A percentile compares a stretch with the other conserved stretches of the same genome.
These are phyloP conservation scores for Auricularia sp. DNA, from an alignment of 768 basidiomycete species.

Conservation along the genomic window DNA sequence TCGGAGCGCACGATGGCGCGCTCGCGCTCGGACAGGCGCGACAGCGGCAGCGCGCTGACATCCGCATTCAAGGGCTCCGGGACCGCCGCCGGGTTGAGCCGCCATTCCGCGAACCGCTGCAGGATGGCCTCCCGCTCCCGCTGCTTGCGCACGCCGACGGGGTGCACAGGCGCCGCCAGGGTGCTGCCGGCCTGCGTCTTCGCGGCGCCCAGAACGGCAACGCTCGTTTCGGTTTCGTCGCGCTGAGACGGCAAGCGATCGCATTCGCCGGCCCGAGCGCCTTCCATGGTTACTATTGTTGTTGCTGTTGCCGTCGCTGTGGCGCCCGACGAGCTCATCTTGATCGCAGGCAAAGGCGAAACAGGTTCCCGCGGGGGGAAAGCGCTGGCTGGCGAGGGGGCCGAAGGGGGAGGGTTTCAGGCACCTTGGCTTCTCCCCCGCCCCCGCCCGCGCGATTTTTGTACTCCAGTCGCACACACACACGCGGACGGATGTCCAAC, in stretches of 20 bases:
- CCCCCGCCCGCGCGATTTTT: too few species aligned
- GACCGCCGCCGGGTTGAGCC: constrained; percentile 6
- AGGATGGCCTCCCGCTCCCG: constrained; percentile 19
- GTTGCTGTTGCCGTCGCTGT: neutral
- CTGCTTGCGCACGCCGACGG: constrained; percentile 5
- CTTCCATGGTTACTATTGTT: neutral
- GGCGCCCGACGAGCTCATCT: too few species aligned
- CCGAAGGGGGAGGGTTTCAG: too few species aligned
- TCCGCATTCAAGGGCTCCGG: constrained; percentile 11
- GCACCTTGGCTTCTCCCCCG: too few species aligned
- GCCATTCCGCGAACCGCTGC: constrained; percentile 19
- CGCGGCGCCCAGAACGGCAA: too few species aligned
- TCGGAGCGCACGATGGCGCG: constrained; percentile 26
- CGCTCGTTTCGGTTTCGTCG: neutral
- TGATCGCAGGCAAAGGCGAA: too few species aligned
- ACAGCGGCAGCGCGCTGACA: constrained; percentile 20
- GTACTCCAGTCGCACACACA: too few species aligned
- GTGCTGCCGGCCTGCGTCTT: too few species aligned
- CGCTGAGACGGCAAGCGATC: neutral
- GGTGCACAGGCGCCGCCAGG: neutral
- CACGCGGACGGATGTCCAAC: too few species aligned
- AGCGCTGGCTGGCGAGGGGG: too few species aligned
- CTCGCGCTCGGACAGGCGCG: constrained; percentile 22
- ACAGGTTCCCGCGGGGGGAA: too few species aligned
- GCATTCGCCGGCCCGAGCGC: neutral